phyloP scores from a whole-genome alignment of 2,329 filamentous ascomycete species.

The Scorias spongiosa region DNA sequence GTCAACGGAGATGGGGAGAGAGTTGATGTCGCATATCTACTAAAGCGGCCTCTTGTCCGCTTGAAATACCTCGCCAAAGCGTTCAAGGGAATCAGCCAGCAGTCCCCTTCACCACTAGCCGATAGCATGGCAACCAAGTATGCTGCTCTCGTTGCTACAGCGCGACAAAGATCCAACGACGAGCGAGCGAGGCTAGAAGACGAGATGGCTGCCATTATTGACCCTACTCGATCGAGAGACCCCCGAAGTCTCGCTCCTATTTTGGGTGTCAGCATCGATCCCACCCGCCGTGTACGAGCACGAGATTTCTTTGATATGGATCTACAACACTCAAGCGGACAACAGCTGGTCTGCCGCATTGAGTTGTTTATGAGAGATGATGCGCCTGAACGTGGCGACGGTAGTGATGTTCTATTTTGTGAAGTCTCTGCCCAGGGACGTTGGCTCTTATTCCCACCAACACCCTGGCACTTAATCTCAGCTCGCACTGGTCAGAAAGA shows the following conservation, averaged over 20 bases:
- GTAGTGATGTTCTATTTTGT: slow-evolving; percentile 80
- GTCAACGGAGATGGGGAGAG: slow-evolving; percentile 66
- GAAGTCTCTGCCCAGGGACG: slow-evolving; percentile 65
- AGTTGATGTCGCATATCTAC: slow-evolving; percentile 82
- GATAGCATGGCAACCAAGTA: slow-evolving; percentile 47
- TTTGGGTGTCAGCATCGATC: slow-evolving; percentile 55
- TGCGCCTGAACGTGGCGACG: slow-evolving; percentile 45
- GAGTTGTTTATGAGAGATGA: slow-evolving; percentile 80
- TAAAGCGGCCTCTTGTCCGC: slow-evolving; percentile 77
- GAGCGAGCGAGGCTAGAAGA: slow-evolving; percentile 64
- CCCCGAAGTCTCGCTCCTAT: slow-evolving; percentile 60
- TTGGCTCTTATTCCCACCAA: slow-evolving; percentile 84
- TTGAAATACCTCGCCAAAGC: slow-evolving; percentile 78
- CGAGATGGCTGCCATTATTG: slow-evolving; percentile 71
- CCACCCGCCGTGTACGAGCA: slow-evolving; percentile 67
- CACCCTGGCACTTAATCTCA: slow-evolving; percentile 59
- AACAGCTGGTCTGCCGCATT: slow-evolving; percentile 75
- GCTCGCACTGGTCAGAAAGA: slow-evolving; percentile 60
- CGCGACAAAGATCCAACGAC: slow-evolving; percentile 58
- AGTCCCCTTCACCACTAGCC: slow-evolving; percentile 40
- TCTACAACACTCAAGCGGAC: slow-evolving; percentile 74
- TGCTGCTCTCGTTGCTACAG: slow-evolving; percentile 58
- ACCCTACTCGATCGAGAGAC: slow-evolving; percentile 66
- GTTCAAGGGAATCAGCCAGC: slow-evolving; percentile 51
- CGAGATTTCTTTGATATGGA: slow-evolving; percentile 83